Percentiles rank a stretch among this genome's conserved stretches.
Conservation (phyloP, 2,329 filamentous ascomycete species). For the Colletotrichum sojae region DNA sequence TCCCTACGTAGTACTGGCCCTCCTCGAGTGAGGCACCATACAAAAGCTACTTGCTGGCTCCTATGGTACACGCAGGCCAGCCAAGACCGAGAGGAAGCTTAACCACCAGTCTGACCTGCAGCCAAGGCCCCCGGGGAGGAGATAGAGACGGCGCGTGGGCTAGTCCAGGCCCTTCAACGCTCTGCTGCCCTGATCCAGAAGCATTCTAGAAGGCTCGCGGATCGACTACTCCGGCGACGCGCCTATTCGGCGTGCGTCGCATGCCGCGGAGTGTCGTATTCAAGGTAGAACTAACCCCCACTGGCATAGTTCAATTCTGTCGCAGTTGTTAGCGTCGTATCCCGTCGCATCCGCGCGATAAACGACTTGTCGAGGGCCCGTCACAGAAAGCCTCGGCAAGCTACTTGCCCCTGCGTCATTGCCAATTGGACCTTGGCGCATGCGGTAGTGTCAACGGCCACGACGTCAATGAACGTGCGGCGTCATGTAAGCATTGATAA, state of each 20-base stretch:
- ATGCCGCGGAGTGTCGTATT: not conserved
- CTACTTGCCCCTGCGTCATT: too few relatives aligned
- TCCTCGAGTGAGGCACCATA: not conserved
- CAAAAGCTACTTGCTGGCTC: too few relatives aligned
- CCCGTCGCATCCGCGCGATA: too few relatives aligned
- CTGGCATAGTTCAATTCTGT: not conserved
- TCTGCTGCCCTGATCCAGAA: conserved; percentile 4
- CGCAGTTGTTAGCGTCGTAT: not conserved
- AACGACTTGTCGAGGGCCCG: too few relatives aligned
- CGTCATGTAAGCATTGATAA: not conserved
- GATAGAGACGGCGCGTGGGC: not conserved
- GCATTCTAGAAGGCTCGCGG: conserved; percentile 26
- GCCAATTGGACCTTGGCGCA: too few relatives aligned
- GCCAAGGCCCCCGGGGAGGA: conserved; percentile 1
- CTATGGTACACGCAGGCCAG: not conserved
- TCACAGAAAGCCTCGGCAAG: too few relatives aligned
- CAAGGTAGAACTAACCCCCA: not conserved
- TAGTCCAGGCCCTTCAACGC: not conserved
- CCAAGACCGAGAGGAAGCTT: not conserved
- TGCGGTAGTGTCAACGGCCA: too few relatives aligned
- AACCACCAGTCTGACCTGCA: not conserved
- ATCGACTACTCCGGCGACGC: not conserved
- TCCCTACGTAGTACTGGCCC: not conserved
- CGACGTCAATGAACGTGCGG: too few relatives aligned
- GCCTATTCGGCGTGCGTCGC: not conserved